phyloP scores from a whole-genome alignment of 140 eudicot genomes.

The Cichorium intybus region DNA sequence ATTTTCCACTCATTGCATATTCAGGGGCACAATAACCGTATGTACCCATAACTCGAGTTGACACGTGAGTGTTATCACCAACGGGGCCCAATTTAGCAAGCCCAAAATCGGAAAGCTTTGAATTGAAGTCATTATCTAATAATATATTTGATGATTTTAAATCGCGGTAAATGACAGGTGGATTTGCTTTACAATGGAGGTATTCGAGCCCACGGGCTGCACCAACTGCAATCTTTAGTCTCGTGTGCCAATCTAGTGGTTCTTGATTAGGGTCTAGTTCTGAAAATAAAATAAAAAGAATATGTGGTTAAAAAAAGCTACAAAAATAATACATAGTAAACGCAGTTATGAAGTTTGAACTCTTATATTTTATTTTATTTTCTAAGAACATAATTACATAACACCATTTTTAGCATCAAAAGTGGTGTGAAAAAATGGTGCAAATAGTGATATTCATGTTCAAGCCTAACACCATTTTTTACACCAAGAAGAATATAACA shows the following conservation, averaged over 20 bases:
- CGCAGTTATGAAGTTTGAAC: too few species aligned
- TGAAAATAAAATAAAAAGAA: constrained; percentile 14
- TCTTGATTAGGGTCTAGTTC: constrained; percentile 52
- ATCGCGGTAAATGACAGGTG: constrained; percentile 94
- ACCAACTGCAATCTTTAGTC: constrained; percentile 79
- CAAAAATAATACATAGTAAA: too few species aligned
- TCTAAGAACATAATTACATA: too few species aligned
- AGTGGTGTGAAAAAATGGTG: too few species aligned
- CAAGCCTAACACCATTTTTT: too few species aligned
- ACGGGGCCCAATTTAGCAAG: constrained; percentile 92
- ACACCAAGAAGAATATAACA: too few species aligned
- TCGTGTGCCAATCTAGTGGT: constrained; percentile 71
- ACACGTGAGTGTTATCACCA: constrained; percentile 87
- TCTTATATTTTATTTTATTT: too few species aligned
- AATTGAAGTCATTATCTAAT: constrained; percentile 65
- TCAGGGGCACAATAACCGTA: constrained; percentile 96
- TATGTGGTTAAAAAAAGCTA: neutral
- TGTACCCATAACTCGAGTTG: constrained; percentile 95
- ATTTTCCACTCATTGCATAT: constrained; percentile 84
- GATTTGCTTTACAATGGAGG: constrained; percentile 85
- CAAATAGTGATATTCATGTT: too few species aligned
- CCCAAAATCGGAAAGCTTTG: constrained; percentile 91
- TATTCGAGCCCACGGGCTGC: constrained; percentile 90
- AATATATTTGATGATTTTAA: constrained; percentile 88
- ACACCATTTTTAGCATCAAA: too few species aligned